Evolutionary conservation across 1,284 basidiomycete genomes (phyloP).

Genomic region (Volvariella volvacea): DNA sequence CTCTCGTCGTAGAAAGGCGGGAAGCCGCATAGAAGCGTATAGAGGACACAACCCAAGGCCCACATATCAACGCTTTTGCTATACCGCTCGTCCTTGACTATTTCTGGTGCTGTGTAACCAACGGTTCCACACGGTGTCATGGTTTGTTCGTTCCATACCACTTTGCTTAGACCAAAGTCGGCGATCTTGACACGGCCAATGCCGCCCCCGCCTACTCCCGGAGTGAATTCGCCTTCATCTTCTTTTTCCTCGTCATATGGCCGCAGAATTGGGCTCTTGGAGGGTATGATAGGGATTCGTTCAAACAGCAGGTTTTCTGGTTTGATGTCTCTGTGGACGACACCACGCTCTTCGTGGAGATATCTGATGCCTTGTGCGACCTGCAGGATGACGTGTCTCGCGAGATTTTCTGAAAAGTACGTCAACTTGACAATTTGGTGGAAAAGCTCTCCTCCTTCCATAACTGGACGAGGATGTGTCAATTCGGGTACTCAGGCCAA

Average conservation of each 20-base stretch:
- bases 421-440: conserved; percentile 99
- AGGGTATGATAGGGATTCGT: conserved; percentile 88
- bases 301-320: conserved; percentile 98
- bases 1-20: conserved; percentile 99
- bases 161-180: conserved; percentile 97
- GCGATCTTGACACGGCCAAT: conserved; percentile 99
- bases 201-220: conserved; percentile 90
- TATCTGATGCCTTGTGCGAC: conserved; percentile 95
- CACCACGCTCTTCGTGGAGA: conserved; percentile 95
- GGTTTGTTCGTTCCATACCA: conserved; percentile 98
- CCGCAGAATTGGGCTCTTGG: conserved; percentile 67
- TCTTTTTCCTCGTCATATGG: conserved; percentile 99
- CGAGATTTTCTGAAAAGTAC: conserved; percentile 94
- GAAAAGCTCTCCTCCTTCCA: conserved; percentile 98
- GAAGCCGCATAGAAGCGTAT: conserved; percentile 98
- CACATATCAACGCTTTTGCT: conserved; percentile 99
- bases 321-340: conserved; percentile 99
- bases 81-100: conserved; percentile 99
- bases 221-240: conserved; percentile 95
- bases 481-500: conserved; percentile 7
- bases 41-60: conserved; percentile 97
- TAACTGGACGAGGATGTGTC: conserved; percentile 43
- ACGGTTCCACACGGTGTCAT: conserved; percentile 99
- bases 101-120: conserved; percentile 98
- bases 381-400: conserved; percentile 95